Evolutionary conservation across 192 early-diverging fungal species (phyloP).

Genomic region (Backusella liffmaniae): DNA sequence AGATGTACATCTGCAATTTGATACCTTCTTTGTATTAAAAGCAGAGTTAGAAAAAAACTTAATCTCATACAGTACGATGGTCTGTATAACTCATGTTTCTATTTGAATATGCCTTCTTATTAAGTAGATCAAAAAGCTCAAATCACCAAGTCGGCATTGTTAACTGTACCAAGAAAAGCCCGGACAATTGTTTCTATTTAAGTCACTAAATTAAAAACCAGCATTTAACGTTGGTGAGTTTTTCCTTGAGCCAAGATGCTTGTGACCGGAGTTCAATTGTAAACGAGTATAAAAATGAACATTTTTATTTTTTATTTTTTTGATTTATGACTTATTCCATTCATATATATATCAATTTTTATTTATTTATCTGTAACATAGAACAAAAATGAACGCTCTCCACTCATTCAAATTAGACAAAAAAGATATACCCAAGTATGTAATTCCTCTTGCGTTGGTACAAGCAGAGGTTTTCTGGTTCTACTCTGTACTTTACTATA

Average conservation of each 20-base stretch:
- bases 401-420: background rate
- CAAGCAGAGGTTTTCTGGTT: slow-evolving; percentile 13
- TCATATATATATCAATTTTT: background rate
- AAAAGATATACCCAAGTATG: background rate
- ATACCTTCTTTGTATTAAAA: background rate
- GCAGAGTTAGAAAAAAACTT: background rate
- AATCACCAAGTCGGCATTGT: background rate
- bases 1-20: background rate
- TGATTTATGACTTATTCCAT: background rate
- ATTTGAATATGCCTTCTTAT: background rate
- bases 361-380: background rate
- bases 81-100: background rate
- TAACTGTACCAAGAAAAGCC: background rate
- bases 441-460: slow-evolving; percentile 2
- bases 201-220: background rate
- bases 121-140: background rate
- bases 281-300: background rate
- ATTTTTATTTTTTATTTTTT: background rate
- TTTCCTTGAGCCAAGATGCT: background rate
- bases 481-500: slow-evolving; percentile 2
- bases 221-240: background rate
- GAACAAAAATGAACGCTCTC: background rate
- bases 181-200: slow-evolving; percentile 2
- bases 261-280: background rate
- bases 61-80: background rate